Evolutionary conservation across 345 rosid species (phyloP).

Genomic region (Stellera chamaejasme): DNA sequence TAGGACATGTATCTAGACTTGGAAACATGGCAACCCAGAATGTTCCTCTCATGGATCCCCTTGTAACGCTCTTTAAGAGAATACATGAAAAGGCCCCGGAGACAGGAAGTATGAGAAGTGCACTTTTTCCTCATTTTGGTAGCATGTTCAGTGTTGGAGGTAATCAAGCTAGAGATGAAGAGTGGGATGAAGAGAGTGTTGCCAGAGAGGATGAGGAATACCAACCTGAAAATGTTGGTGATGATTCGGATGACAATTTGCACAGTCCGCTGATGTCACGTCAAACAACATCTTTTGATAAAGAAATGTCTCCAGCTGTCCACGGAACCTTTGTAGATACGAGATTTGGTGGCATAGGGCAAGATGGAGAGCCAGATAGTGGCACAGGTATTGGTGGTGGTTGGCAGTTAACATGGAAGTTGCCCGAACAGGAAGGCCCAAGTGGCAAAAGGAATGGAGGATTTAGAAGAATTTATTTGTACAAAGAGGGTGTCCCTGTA

Average conservation of each 20-base stretch:
- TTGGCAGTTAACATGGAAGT: slow-evolving; percentile 96
- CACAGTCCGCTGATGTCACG: slow-evolving; percentile 82
- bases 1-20: slow-evolving; percentile 46
- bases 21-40: slow-evolving; percentile 53
- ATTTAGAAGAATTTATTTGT: slow-evolving; percentile 70
- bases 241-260: slow-evolving; percentile 57
- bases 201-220: slow-evolving; percentile 60
- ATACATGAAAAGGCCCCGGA: slow-evolving; percentile 76
- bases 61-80: slow-evolving; percentile 72
- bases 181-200: slow-evolving; percentile 74
- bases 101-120: slow-evolving; percentile 77
- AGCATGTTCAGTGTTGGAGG: slow-evolving; percentile 96
- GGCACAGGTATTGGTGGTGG: slow-evolving; percentile 74
- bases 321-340: slow-evolving; percentile 42
- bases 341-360: slow-evolving; percentile 50
- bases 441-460: slow-evolving; percentile 65
- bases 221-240: slow-evolving; percentile 47
- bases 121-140: slow-evolving; percentile 81
- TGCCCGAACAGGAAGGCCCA: slow-evolving; percentile 56
- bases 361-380: slow-evolving; percentile 40
- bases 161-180: slow-evolving; percentile 51
- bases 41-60: slow-evolving; percentile 52
- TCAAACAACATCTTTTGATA: slow-evolving; percentile 61
- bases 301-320: slow-evolving; percentile 35
- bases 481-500: slow-evolving; percentile 50